Conservation (phyloP, 2,329 filamentous ascomycete species). For the Ceratocystis papillata region DNA sequence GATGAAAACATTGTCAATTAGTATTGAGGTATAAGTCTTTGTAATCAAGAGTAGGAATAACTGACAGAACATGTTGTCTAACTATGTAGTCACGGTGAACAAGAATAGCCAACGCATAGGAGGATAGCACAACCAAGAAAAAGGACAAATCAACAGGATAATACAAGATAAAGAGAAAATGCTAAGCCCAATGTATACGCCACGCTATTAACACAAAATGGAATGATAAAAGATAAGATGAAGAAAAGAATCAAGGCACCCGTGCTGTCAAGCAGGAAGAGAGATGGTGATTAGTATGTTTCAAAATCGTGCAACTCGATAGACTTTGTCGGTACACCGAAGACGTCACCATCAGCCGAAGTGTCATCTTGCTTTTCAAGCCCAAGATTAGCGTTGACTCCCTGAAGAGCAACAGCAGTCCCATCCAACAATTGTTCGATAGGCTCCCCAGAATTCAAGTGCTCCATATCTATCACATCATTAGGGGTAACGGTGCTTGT, state of each 20-base stretch:
- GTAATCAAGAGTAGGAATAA: neutral
- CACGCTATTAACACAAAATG: conserved; percentile 17
- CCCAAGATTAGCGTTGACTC: conserved; percentile 8
- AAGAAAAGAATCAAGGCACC: neutral
- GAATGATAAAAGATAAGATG: neutral
- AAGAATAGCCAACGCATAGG: neutral
- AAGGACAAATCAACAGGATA: conserved; percentile 11
- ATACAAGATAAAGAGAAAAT: conserved; percentile 5
- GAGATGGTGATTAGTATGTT: conserved; percentile 11
- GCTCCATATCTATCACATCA: conserved; percentile 15
- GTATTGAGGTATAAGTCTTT: neutral
- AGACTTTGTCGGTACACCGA: conserved; percentile 14
- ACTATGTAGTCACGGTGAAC: neutral
- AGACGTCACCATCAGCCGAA: conserved; percentile 20
- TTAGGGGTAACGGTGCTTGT: conserved; percentile 20
- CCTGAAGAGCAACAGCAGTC: conserved; percentile 8
- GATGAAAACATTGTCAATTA: too few species aligned
- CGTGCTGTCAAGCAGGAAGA: neutral
- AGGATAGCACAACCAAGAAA: neutral
- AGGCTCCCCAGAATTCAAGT: neutral
- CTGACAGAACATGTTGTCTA: neutral
- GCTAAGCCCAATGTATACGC: conserved; percentile 13
- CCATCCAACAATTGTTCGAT: conserved; percentile 15
- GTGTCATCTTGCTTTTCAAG: conserved; percentile 12
- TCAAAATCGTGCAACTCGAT: conserved; percentile 17